Evolutionary conservation across 2,329 filamentous ascomycete species (phyloP).

Genomic region (Mycogone perniciosa): DNA sequence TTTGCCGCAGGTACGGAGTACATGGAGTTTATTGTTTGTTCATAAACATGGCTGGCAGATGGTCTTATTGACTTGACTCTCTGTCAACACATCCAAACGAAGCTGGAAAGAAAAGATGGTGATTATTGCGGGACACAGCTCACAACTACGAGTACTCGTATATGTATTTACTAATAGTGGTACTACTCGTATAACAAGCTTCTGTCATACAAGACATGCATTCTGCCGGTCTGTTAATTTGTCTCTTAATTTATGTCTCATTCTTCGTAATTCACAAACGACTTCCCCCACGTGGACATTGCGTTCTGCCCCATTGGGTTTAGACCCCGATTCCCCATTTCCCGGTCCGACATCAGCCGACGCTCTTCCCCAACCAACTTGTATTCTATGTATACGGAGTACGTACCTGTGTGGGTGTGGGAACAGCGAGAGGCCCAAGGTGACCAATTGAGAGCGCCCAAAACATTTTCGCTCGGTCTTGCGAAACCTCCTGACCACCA

Average conservation of each 20-base stretch:
- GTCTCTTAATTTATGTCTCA: neutral
- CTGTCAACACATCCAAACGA: no score
- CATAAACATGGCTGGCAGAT: no score
- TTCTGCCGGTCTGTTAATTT: no score
- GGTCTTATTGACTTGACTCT: no score
- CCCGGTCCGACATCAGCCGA: constrained; percentile 28
- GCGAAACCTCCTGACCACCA: constrained; percentile 2
- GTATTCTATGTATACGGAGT: no score
- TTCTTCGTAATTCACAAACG: neutral
- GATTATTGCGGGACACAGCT: neutral
- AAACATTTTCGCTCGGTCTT: constrained; percentile 13
- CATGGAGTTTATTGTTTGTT: neutral
- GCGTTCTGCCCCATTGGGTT: constrained; percentile 7
- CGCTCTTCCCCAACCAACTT: constrained; percentile 11
- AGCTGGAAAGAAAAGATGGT: neutral
- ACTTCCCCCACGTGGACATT: constrained; percentile 14
- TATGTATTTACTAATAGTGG: no score
- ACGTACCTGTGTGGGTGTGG: neutral
- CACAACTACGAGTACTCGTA: no score
- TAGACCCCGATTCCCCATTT: neutral
- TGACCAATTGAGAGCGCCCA: constrained; percentile 11
- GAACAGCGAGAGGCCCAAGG: neutral
- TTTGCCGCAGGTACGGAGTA: neutral
- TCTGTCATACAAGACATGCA: no score
- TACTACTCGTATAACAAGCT: no score